Conservation (phyloP, 139 green algal species). For the Dunaliella primolecta region DNA sequence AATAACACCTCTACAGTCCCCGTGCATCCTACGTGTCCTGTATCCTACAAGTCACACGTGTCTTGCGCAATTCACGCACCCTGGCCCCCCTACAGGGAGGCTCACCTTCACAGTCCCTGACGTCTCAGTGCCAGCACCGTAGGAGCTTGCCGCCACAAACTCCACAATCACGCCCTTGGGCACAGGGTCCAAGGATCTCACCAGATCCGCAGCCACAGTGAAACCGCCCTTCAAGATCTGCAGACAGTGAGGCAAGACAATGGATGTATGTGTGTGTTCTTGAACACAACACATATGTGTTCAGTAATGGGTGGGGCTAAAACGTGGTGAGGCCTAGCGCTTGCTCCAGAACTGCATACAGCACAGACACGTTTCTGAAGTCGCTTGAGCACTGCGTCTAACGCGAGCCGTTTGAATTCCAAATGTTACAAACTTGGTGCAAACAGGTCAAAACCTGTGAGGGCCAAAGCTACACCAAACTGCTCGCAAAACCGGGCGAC, state of each 20-base stretch:
- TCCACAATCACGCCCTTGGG: conserved; percentile 21
- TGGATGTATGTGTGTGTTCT: neutral
- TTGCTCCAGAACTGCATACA: neutral
- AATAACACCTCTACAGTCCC: too few relatives aligned
- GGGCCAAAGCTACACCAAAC: too few relatives aligned
- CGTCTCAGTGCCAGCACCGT: conserved; percentile 28
- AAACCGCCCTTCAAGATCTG: conserved; percentile 26
- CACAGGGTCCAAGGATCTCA: conserved; percentile 12
- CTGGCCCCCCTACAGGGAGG: too few relatives aligned
- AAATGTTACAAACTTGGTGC: too few relatives aligned
- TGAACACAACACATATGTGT: neutral
- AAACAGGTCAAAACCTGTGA: too few relatives aligned
- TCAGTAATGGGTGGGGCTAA: neutral
- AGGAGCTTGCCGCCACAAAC: conserved; percentile 19
- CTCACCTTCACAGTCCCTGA: conserved; percentile 10
- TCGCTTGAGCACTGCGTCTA: too few relatives aligned
- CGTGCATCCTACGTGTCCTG: too few relatives aligned
- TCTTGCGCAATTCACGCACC: too few relatives aligned
- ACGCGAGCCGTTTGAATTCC: too few relatives aligned
- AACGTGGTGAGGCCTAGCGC: neutral
- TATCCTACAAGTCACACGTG: too few relatives aligned
- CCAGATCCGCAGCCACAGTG: conserved; percentile 27
- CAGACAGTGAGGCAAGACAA: neutral
- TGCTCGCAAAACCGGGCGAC: too few relatives aligned
- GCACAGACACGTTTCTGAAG: neutral